Evolutionary conservation across 2,329 filamentous ascomycete genomes (phyloP), one percentile per base, ranked within the genome.

Genomic region (Cladosporium velox): DNA sequence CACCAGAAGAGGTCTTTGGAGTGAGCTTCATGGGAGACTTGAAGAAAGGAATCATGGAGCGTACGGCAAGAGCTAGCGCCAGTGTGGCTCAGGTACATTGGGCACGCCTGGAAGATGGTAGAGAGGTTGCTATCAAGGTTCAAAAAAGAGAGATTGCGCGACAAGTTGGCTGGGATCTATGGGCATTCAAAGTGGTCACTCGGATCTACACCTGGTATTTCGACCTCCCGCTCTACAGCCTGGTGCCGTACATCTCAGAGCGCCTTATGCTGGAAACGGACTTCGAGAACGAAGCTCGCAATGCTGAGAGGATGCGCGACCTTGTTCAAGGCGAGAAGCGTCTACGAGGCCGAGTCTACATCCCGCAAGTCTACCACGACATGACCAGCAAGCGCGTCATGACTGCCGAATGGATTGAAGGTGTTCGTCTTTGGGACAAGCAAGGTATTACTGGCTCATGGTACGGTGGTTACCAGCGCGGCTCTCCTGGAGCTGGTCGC

Each of bases 341-440:
- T 30, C 83, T 99, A 41, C 87, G 88, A 28, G 89, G 88, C 55
- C 85, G 92, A 35, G 93, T 98, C 2, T 97, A 98, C 76, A 89
- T 99, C 8, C 95, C 95, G 0, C 86, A 88, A 47, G 88, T 96
- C 11, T 94, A 96, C 77, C 84, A 88, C 4, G 92, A 97, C 67
- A 85, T 97, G 32, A 93, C 88, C 62, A 93, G 91, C 18, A 90
- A 85, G 75, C 86, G 95, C 44, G 88, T 99, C 59, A 90, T 99
- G 82, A 96, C 93, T 0, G 93, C 94, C 0, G 95, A 99, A 77
- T 99, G 95, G 95, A 96, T 99, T 67, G 95, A 99, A 79, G 95
- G 95, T 7, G 88, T 96, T 2, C 86, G 93, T 1, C 83, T 99
- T 2, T 97, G 93, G 92, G 94, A 98, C 73, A 96, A 96, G 77